Base-by-base conservation (phyloP, 371 early-diverging fungal species). In the Mortierella sp. region DNA sequence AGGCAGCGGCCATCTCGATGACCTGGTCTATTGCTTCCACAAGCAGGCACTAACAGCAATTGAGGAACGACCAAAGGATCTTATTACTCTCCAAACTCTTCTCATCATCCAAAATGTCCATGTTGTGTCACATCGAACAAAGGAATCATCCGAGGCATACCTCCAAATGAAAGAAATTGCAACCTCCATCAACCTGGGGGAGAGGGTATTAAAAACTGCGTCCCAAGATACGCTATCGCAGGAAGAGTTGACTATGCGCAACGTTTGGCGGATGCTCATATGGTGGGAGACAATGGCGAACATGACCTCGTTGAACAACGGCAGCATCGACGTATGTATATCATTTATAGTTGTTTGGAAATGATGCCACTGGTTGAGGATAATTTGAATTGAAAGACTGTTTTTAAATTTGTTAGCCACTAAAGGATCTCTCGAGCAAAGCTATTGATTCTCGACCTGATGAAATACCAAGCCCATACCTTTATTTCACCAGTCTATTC, bases 191-290 rank as follows among this genome's bases (percentile, higher is more conserved):
- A 36, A 58, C 9, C 58, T 80, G 19, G 74, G 61, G 3, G 72
- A 74, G 9, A 38, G 24, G 15, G 80, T 70, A 3, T 58, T 53
- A 15, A 70, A 74, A 32, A 9, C 73, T 6, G 36, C 52, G 2
- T n/a, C 38, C 22, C 67, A 68, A 22, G 65, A 47, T 8, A 53
- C 40, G 19, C 40, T 74, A 4, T 74, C 80, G 1, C 47, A 64
- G 15, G 67, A 53, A 19, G 75, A 80, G 6, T 38, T 57, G 0
- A 32, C 64, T n/a, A n/a, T 74, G 21, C 80, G 80, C 40, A 80
- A 74, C 57, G 71, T 72, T 19, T 74, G 74, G 80, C 58, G 72
- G 19, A 13, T 62, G 16, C n/a, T 70, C 13, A 53, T 80, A 13
- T 68, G 72, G 74, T 48, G 28, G 7, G 75, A 80, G 24, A 64